Percentiles rank a stretch among this genome's conserved stretches.
Evolutionary conservation across 495 filamentous ascomycete genomes (phyloP).

Genomic region (Penicillium lagena): DNA sequence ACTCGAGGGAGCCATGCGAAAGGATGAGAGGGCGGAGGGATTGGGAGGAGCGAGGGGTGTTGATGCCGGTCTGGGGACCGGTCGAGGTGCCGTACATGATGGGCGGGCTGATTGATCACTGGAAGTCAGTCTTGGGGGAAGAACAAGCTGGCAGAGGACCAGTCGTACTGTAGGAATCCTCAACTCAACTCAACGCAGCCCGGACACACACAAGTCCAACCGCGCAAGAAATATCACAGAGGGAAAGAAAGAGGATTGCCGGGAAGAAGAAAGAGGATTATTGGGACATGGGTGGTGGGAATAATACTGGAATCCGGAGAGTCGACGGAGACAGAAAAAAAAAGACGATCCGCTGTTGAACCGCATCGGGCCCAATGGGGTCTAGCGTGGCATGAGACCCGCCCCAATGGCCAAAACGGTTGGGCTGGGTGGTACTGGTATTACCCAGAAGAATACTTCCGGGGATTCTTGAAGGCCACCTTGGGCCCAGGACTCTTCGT

Average conservation of each 20-base stretch:
- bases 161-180: too few species aligned
- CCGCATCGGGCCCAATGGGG: conserved; percentile 9
- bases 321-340: conserved; percentile 13
- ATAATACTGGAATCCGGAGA: conserved; percentile 7
- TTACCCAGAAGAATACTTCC: not conserved
- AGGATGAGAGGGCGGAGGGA: conserved; percentile 85
- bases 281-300: conserved; percentile 5
- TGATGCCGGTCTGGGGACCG: conserved; percentile 86
- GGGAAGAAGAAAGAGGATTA: conserved; percentile 16
- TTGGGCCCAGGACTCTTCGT: too few species aligned
- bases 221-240: conserved; percentile 6
- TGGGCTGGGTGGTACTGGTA: not conserved
- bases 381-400: conserved; percentile 14
- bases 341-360: conserved; percentile 25
- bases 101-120: too few species aligned
- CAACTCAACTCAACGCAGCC: too few species aligned
- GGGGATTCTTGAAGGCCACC: too few species aligned
- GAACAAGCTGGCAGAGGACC: too few species aligned
- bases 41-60: conserved; percentile 87
- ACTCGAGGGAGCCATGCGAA: conserved; percentile 88
- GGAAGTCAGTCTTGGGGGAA: too few species aligned
- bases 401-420: conserved; percentile 14
- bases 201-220: conserved; percentile 3
- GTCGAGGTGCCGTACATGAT: conserved; percentile 83
- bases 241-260: conserved; percentile 16